Base-by-base conservation (phyloP, 192 early-diverging fungal species). In the Umbelopsis sp. region DNA sequence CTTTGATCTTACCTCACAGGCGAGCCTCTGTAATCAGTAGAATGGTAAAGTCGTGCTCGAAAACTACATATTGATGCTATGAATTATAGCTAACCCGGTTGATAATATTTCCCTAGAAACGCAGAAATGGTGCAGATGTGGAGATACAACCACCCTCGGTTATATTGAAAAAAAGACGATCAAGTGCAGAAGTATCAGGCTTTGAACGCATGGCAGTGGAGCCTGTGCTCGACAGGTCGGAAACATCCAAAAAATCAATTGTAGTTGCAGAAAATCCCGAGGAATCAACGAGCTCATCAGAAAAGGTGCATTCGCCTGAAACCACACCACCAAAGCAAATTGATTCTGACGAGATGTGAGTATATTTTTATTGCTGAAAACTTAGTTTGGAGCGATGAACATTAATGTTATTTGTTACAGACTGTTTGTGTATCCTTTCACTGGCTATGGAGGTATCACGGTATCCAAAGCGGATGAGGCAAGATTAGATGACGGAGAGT, bases 401-500 rank as follows among this genome's bases (percentile, higher is more conserved):
- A 52, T 52, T 22, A 22, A 25, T 23, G 0, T 52, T 25, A 8
- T 3, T 52, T 65, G 21, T 9, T 27, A 15, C 23, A 75, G 74
- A 33, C 46, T 75, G 18, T 70, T 75, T 45, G 48, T 55, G 21
- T 75, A 75, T 41, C 74, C 74, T 5, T 70, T 75, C 22, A 49
- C 53, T 22, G 55, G 74, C 9, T 64, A 69, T 18, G 68, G 68
- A 16, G 46, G 86, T 8, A 89, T 94, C 2, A 86, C 90, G 1
- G 78, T 96, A 1, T 80, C 80, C 0, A 80, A 80, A 5, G 80
- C 89, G 4, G 95, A 97, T 72, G 76, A 87, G 12, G 67, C 71
- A 25, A 81, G 94, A 27, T 76, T 95, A 66, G 72, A 86, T 44
- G 77, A 81, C 25, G 89, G 85, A 33, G 88, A 94, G 77, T 97